Evolutionary conservation across 2,329 filamentous ascomycete genomes (phyloP).

Genomic region (Cladosporium phlei): DNA sequence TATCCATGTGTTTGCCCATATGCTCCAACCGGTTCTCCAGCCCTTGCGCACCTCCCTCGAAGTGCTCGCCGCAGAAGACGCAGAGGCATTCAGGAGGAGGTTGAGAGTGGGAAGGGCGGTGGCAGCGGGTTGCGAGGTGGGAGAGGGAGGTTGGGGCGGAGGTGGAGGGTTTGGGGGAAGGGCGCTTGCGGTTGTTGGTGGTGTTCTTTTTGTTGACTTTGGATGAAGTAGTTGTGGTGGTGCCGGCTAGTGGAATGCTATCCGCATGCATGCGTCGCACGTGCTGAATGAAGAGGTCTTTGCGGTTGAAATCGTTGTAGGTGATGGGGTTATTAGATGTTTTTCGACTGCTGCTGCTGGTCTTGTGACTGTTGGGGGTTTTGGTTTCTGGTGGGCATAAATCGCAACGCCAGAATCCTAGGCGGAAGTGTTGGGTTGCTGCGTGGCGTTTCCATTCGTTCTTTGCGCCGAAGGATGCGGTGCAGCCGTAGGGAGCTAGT

Average conservation of each 20-base stretch:
- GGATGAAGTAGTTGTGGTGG: constrained; percentile 19
- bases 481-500: constrained; percentile 73
- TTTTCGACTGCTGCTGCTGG: too few species aligned
- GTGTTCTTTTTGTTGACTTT: not conserved
- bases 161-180: constrained; percentile 43
- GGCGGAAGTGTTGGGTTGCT: constrained; percentile 69
- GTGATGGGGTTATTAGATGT: constrained; percentile 24
- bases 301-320: constrained; percentile 75
- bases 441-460: constrained; percentile 97
- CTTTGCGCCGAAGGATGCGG: constrained; percentile 68
- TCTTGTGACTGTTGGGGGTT: too few species aligned
- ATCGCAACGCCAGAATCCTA: constrained; percentile 71
- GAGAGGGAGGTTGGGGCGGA: constrained; percentile 57
- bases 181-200: constrained; percentile 14
- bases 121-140: constrained; percentile 61
- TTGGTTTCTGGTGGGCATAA: constrained; percentile 52
- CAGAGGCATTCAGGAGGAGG: constrained; percentile 60
- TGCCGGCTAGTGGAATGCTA: too few species aligned
- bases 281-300: constrained; percentile 87
- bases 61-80: constrained; percentile 60
- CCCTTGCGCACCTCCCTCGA: constrained; percentile 56
- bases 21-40: constrained; percentile 90
- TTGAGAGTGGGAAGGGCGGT: constrained; percentile 55
- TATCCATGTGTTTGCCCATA: constrained; percentile 75
- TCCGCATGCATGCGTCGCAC: constrained; percentile 81